A percentile compares a stretch with the other conserved stretches of the same genome.
phyloP scores from a whole-genome alignment of 768 basidiomycete genomes.

The Mycena capillaripes region DNA sequence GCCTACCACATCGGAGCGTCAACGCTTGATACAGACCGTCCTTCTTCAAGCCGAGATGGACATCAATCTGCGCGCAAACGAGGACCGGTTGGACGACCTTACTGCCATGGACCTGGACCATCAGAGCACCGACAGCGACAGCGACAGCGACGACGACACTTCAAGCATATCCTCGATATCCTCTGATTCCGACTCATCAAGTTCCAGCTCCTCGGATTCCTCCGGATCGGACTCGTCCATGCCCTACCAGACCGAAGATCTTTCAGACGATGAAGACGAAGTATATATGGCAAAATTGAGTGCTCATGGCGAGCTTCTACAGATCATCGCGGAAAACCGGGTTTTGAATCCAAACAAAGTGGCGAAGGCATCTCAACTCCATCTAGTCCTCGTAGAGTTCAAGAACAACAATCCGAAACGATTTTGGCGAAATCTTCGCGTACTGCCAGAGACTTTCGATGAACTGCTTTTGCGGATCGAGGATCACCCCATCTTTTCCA shows the following conservation, averaged over 20 bases:
- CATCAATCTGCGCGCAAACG: background rate
- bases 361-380: no score
- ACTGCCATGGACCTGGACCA: background rate
- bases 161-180: background rate
- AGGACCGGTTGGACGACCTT: background rate
- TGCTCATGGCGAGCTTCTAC: conserved; percentile 24
- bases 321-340: background rate
- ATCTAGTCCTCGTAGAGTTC: no score
- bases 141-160: background rate
- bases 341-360: no score
- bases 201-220: background rate
- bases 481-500: conserved; percentile 44
- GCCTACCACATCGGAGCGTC: conserved; percentile 16
- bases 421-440: conserved; percentile 44
- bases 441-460: conserved; percentile 43
- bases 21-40: background rate
- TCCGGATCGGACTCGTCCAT: background rate
- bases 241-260: background rate
- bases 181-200: background rate
- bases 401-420: conserved; percentile 12
- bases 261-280: conserved; percentile 19
- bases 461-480: conserved; percentile 36
- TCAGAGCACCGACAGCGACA: background rate
- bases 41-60: background rate
- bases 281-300: background rate